Evolutionary conservation across 1,284 basidiomycete species (phyloP).

Genomic region (Sanghuangporus weigelae): DNA sequence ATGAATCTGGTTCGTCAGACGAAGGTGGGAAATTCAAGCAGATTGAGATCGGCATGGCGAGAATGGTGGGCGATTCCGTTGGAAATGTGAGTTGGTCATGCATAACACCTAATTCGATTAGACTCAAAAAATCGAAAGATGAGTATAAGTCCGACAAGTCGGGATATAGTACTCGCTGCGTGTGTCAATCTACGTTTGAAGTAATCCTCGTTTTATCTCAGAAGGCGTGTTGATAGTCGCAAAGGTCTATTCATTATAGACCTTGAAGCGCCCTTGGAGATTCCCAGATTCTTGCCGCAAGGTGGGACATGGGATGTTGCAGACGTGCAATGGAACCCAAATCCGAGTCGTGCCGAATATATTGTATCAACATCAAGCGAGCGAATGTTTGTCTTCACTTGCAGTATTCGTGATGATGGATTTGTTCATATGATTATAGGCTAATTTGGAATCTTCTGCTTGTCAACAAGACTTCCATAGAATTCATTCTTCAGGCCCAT

Average conservation of each 20-base stretch:
- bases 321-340: slow-evolving; percentile 96
- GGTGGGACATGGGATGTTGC: slow-evolving; percentile 91
- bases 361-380: slow-evolving; percentile 95
- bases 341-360: slow-evolving; percentile 77
- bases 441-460: slow-evolving; percentile 91
- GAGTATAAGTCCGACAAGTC: slow-evolving; percentile 74
- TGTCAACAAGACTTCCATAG: slow-evolving; percentile 68
- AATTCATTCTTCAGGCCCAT: slow-evolving; percentile 79
- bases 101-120: neutral
- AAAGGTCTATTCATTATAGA: slow-evolving; percentile 97
- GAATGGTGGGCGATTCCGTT: slow-evolving; percentile 72
- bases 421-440: slow-evolving; percentile 29
- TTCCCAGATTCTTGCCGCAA: slow-evolving; percentile 92
- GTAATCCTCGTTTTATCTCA: neutral
- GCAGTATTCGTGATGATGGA: neutral
- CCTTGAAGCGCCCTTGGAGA: slow-evolving; percentile 79
- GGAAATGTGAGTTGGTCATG: slow-evolving; percentile 57
- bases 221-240: slow-evolving; percentile 41
- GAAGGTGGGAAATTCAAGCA: slow-evolving; percentile 51
- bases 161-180: slow-evolving; percentile 79
- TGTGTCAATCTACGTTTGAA: slow-evolving; percentile 32
- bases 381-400: slow-evolving; percentile 57
- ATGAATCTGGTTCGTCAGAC: slow-evolving; percentile 26
- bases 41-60: slow-evolving; percentile 70
- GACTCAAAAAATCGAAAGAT: slow-evolving; percentile 40